A percentile compares a stretch with the other conserved stretches of the same genome.
phyloP scores from a whole-genome alignment of 805 yeast species.

The Sugiyamaella smithiae region DNA sequence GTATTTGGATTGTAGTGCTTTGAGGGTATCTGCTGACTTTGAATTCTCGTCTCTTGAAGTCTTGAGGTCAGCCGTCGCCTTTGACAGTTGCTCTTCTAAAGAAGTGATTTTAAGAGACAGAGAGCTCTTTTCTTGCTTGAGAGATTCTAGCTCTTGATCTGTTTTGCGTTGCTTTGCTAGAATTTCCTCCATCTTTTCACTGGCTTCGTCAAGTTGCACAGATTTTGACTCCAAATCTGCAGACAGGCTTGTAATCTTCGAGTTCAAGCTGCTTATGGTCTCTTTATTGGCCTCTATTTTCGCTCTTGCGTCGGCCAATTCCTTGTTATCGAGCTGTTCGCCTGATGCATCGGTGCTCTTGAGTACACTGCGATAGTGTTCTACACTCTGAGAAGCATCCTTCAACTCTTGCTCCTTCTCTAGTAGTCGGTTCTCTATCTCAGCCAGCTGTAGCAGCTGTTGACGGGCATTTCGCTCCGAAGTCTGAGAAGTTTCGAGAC shows the following conservation, averaged over 20 bases:
- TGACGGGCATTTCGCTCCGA: conserved; percentile 30
- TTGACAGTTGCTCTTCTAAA: neutral
- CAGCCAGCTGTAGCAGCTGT: conserved; percentile 35
- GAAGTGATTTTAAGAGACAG: neutral
- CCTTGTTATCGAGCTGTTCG: conserved; percentile 30
- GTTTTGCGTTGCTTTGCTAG: too few species aligned
- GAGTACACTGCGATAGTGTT: conserved; percentile 15
- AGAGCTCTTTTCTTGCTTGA: neutral
- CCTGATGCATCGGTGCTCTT: conserved; percentile 1
- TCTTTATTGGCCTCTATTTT: neutral
- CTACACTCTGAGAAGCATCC: conserved; percentile 21
- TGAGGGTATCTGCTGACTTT: neutral
- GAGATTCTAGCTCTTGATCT: conserved; percentile 1
- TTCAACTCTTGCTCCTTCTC: conserved; percentile 30
- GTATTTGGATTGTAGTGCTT: too few species aligned
- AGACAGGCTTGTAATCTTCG: neutral
- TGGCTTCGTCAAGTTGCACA: neutral
- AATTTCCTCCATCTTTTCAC: neutral
- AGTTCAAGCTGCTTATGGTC: neutral
- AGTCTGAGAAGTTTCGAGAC: conserved; percentile 23
- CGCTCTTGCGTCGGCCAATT: neutral
- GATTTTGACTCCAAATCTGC: neutral
- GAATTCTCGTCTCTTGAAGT: neutral
- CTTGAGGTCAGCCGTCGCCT: neutral
- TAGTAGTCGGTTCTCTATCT: conserved; percentile 35